Base-by-base conservation (phyloP, 371 early-diverging fungal species). In the Actinomucor elegans region DNA sequence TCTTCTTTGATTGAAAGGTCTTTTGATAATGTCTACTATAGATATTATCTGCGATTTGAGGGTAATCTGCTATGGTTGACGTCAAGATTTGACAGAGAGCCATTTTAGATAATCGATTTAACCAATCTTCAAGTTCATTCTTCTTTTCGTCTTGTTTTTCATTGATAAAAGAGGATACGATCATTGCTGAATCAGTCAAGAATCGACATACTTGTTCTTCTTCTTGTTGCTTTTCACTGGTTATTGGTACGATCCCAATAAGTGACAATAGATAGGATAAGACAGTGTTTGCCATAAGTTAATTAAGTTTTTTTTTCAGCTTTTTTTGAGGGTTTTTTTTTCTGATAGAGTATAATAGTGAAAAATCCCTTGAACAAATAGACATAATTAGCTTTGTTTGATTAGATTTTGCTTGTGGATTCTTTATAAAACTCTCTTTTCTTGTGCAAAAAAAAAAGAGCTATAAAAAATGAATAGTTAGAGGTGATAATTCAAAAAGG, bases 61-160 rank as follows among this genome's bases (percentile, higher is more conserved):
- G 65, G 23, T 59, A 50, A 20, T 65, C 59, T 15, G 33, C 41
- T 10, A 65, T 59, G 0, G 64, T 62, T 1, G 64, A 43, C 0
- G 73, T 50, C 20, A 73, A 41, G 15, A 73, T 59, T 32, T 69
- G 61, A 32, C 65, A 67, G 0, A 73, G 58, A 2, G 60, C 48
- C 41, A 67, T 57, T 32, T 65, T 69, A 5, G 73, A 64, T 15
- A 69, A 47, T 15, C 55, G 51, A 37, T 42, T 55, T 10, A 73
- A 31, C 69, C 66, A 64, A 26, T 57, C 53, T 27, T 63, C 53
- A 20, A 48, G 26, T 26, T 38, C 36, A 41, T 29, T 29, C 23
- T 46, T 40, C 37, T 45, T 38, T 21, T 32, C 43, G 20, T 51
- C 38, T 15, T 50, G 18, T 1, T 57, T 37, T 40, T 45, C 40